Evolutionary conservation across 768 basidiomycete genomes (phyloP).

Genomic region (Harrya chromipes): DNA sequence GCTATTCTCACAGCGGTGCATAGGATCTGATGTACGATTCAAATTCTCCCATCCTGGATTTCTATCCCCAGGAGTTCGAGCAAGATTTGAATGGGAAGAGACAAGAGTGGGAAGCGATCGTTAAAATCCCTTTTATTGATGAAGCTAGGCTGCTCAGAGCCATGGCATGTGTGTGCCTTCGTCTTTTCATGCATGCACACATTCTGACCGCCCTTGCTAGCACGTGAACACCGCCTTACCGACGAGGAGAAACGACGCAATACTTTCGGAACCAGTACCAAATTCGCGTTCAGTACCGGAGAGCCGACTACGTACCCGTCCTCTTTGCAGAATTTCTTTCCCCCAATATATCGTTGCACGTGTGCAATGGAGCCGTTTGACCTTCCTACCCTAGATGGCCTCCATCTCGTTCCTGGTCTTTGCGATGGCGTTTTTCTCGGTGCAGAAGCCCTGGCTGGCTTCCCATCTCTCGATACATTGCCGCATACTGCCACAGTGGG

Average conservation of each 20-base stretch:
- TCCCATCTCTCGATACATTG: slow-evolving; percentile 92
- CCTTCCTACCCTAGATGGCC: slow-evolving; percentile 80
- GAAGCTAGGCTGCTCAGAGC: slow-evolving; percentile 72
- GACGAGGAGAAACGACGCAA: slow-evolving; percentile 77
- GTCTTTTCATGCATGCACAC: not conserved
- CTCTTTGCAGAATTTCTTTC: slow-evolving; percentile 94
- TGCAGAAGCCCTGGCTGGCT: slow-evolving; percentile 84
- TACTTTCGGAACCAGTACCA: slow-evolving; percentile 72
- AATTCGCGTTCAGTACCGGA: slow-evolving; percentile 65
- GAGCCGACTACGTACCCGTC: slow-evolving; percentile 79
- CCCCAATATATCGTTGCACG: slow-evolving; percentile 74
- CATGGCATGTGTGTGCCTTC: slow-evolving; percentile 59
- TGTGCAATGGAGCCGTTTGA: slow-evolving; percentile 83
- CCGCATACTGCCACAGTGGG: slow-evolving; percentile 74
- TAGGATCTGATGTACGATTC: slow-evolving; percentile 88
- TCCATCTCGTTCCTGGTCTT: slow-evolving; percentile 83
- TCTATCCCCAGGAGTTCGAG: slow-evolving; percentile 91
- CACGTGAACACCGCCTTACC: slow-evolving; percentile 74
- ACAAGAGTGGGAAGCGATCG: slow-evolving; percentile 97
- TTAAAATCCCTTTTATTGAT: slow-evolving; percentile 98
- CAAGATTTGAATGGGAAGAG: slow-evolving; percentile 97
- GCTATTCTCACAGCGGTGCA: not conserved
- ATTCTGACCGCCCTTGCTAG: slow-evolving; percentile 35
- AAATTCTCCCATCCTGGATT: slow-evolving; percentile 86
- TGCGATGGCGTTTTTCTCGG: slow-evolving; percentile 88